Conservation (phyloP, 345 rosid genomes). For the Salix viminalis region DNA sequence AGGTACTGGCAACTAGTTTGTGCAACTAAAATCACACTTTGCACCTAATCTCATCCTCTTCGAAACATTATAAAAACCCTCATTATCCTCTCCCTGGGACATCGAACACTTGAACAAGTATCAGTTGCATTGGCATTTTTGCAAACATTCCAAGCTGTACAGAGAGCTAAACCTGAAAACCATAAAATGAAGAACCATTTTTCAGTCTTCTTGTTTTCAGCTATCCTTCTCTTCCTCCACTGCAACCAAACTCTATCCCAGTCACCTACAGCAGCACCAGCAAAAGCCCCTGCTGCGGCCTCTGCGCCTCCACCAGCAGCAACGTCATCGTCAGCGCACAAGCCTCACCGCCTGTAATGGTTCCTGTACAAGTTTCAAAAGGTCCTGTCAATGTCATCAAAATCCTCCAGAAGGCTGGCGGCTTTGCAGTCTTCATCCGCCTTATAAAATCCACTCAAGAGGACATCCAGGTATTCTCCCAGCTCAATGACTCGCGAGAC, state of each 20-base stretch:
- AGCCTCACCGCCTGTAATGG: neutral
- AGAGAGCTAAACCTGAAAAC: neutral
- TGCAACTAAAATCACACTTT: neutral
- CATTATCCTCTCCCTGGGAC: neutral
- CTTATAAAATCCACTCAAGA: neutral
- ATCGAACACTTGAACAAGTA: conserved; percentile 3
- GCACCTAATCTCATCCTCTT: neutral
- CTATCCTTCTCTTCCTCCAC: conserved; percentile 3
- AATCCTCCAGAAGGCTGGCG: neutral
- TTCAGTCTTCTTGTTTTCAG: neutral
- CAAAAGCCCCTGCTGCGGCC: neutral
- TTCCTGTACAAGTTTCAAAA: neutral
- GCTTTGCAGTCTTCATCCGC: neutral
- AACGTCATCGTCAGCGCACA: neutral
- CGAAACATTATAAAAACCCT: neutral
- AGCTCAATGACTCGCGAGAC: neutral
- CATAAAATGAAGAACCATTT: neutral
- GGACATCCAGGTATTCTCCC: neutral
- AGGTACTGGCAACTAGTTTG: no score
- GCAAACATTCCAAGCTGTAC: neutral
- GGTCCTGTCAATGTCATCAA: neutral
- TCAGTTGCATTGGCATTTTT: neutral
- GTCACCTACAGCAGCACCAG: conserved; percentile 5
- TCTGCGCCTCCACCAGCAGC: neutral
- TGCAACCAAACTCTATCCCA: conserved; percentile 1